These are phyloP conservation scores for Mortierella antarctica DNA, from an alignment of 192 early-diverging fungal species.

Conservation along the genomic window DNA sequence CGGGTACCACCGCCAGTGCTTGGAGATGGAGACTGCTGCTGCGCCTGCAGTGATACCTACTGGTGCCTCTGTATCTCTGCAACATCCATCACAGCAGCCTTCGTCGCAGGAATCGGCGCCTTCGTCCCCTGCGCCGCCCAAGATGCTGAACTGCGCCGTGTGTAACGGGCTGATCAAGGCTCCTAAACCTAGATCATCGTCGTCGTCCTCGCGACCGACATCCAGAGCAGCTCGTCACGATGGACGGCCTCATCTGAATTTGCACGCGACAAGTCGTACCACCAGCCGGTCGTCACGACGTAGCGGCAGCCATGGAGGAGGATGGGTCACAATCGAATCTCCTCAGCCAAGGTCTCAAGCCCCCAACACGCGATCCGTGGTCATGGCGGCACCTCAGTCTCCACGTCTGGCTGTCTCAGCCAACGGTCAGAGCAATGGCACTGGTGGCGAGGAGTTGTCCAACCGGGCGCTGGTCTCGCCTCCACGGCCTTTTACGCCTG, in stretches of 20 bases:
- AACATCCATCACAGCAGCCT: not conserved
- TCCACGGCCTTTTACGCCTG: slow-evolving; percentile 11
- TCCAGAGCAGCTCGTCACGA: slow-evolving; percentile 1
- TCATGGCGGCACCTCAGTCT: not conserved
- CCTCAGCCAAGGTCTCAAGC: slow-evolving; percentile 10
- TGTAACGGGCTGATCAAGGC: slow-evolving; percentile 34
- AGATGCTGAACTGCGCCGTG: slow-evolving; percentile 26
- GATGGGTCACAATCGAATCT: slow-evolving; percentile 22
- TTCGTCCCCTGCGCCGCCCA: not conserved
- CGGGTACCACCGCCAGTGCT: slow-evolving; percentile 64
- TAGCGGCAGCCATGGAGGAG: not conserved
- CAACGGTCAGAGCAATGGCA: not conserved
- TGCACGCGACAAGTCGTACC: not conserved
- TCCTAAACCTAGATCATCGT: slow-evolving; percentile 8
- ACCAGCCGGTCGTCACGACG: not conserved
- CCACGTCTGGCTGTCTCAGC: not conserved
- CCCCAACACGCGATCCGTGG: slow-evolving; percentile 1
- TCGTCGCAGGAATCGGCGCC: not conserved
- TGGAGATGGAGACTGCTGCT: slow-evolving; percentile 46
- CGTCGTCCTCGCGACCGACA: not conserved
- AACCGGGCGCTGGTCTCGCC: not conserved
- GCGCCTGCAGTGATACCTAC: not conserved
- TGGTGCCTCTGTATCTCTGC: not conserved
- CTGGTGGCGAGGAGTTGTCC: not conserved
- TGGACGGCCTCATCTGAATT: not conserved